Evolutionary conservation across 495 filamentous ascomycete species (phyloP), one percentile per base, ranked within the genome.

Genomic region (Xylaria nigripes): DNA sequence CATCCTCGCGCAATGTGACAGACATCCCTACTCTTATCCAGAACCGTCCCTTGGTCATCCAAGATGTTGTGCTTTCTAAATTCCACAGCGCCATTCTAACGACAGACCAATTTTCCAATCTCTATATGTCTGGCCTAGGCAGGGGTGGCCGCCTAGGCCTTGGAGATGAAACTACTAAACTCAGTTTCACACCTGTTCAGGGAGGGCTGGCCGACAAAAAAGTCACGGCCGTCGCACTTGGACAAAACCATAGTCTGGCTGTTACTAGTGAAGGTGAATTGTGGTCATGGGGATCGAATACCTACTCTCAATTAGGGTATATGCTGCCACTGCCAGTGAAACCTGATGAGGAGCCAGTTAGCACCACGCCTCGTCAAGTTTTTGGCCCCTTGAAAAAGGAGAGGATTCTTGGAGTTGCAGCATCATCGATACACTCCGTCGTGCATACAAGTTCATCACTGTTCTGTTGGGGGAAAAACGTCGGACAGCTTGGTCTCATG

Each of bases 391-490:
- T 98, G 57, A 97, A 96, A 64, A 83, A 88, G 59, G 94, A 98
- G 65, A 63, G 71, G 2, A 80, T 96, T 19, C 63, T 87, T 25
- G 94, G 94, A 9, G 82, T 85, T 44, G 90, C 93, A 2, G 92
- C 91, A n/a, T 96, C 91, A 7, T 76, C 89, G 0, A 84, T 94
- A 16, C 93, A 98, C 66, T 96, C 90, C 0, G 90, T 93, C 8
- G 89, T 88, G 3, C 86, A 93, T 61, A 96, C 88, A 4, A 73
- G 76, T 1, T 78, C 82, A 2, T 89, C 90, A 21, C 72, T 98
- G 5, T 98, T 86, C 64, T 95, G 89, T 4, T 98, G 94, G 75
- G 93, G 93, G 18, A 95, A 93, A 68, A 98, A 97, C 59, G 82
- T 94, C 58, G 93, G 93, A 21, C 93, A 98, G 60, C 79, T 98